Evolutionary conservation across 2,329 filamentous ascomycete genomes (phyloP), one percentile per base, ranked within the genome.

Genomic region (Dendrostoma leiphaemia): DNA sequence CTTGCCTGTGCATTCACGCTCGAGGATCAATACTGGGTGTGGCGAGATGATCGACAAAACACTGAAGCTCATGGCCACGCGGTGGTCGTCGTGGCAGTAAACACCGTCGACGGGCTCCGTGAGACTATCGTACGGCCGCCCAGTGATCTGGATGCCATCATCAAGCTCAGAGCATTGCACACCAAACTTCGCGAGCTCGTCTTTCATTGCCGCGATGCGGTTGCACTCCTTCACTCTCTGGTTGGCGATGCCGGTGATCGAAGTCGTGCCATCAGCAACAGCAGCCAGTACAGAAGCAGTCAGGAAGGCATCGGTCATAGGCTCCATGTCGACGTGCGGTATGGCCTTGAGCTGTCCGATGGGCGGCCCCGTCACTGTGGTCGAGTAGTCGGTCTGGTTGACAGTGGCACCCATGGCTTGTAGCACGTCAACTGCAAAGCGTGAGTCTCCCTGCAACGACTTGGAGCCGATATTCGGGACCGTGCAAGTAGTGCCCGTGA

Each of bases 191-290:
- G 88, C 89, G 37, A 99, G 82, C 71, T 99, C 89, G 56, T 92
- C 89, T 66, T 91, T 89, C 94, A 99, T 99, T 28, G 94, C 94
- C 59, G 85, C 81, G 62, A 99, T 99, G 32, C 94, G 88, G 69
- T 99, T 96, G 75, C 94, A 99, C 68, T 99, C 94, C 70, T 99
- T 99, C 56, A 97, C 93, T 63, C 94, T 85, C 70, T 99, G 94
- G 66, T 99, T 99, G 28, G 94, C 94, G 63, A 99, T 99, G 47
- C 94, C 94, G 15, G 86, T 88, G 61, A 99, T 97, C 53, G 84
- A 84, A 0, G 94, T 99, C 48, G 85, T 85, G 2, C 90, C 90
- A 13, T 82, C 84, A 9, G 93, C 91, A 40, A 96, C 90, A 32
- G 94, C 94, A 24, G 91, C 94, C 44, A 99, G 80, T 4, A 96